phyloP scores from a whole-genome alignment of 768 basidiomycete species.

The Kondoa subrosea region DNA sequence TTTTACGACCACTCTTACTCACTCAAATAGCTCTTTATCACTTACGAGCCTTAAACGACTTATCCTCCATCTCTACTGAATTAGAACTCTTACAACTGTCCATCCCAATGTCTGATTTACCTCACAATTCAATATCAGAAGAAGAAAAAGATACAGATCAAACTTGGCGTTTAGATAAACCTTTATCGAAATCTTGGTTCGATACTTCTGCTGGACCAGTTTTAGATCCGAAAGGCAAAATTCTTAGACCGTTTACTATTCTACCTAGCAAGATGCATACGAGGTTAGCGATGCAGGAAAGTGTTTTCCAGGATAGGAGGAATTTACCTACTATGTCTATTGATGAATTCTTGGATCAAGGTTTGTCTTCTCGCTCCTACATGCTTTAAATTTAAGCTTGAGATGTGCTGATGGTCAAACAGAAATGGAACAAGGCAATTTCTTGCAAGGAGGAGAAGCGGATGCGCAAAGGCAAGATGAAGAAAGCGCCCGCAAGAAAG shows the following conservation, averaged over 20 bases:
- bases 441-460: slow-evolving; percentile 75
- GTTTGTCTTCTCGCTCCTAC: neutral
- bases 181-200: neutral
- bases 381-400: too few relatives aligned
- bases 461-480: slow-evolving; percentile 29
- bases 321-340: slow-evolving; percentile 86
- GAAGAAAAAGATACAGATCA: slow-evolving; percentile 42
- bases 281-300: slow-evolving; percentile 52
- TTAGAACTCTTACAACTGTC: slow-evolving; percentile 39
- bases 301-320: slow-evolving; percentile 71
- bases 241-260: slow-evolving; percentile 80
- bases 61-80: slow-evolving; percentile 23
- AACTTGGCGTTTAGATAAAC: slow-evolving; percentile 24
- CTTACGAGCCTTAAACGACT: slow-evolving; percentile 25
- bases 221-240: slow-evolving; percentile 37
- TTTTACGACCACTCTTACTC: slow-evolving; percentile 24
- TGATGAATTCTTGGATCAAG: slow-evolving; percentile 58
- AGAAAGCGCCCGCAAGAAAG: slow-evolving; percentile 33
- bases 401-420: slow-evolving; percentile 37
- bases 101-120: slow-evolving; percentile 50
- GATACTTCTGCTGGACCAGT: slow-evolving; percentile 5
- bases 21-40: slow-evolving; percentile 22
- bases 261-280: slow-evolving; percentile 50
- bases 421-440: slow-evolving; percentile 65
- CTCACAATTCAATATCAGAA: slow-evolving; percentile 56